phyloP scores from a whole-genome alignment of 352 stramenopile genomes.

The Globisporangium viniferum region DNA sequence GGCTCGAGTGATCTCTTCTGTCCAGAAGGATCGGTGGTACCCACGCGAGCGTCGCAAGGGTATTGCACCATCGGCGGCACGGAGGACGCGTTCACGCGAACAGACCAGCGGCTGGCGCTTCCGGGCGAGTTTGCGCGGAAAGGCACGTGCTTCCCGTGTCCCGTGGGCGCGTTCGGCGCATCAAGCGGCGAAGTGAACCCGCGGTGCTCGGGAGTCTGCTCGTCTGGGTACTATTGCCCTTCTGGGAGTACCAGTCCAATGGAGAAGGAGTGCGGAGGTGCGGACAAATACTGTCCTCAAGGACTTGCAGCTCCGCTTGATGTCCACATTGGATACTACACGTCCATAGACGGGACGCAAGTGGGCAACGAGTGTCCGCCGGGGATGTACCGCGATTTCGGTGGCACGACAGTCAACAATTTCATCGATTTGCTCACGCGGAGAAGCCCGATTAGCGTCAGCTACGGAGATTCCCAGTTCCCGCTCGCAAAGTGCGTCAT shows the following conservation, averaged over 20 bases:
- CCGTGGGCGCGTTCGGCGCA: slow-evolving; percentile 53
- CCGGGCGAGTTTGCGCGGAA: slow-evolving; percentile 59
- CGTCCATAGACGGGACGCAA: slow-evolving; percentile 27
- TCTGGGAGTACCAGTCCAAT: slow-evolving; percentile 39
- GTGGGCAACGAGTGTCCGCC: slow-evolving; percentile 32
- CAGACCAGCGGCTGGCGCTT: slow-evolving; percentile 26
- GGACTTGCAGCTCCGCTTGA: slow-evolving; percentile 25
- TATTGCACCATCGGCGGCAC: slow-evolving; percentile 27
- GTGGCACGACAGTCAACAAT: slow-evolving; percentile 19
- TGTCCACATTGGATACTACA: slow-evolving; percentile 45
- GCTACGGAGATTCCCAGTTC: slow-evolving; percentile 55
- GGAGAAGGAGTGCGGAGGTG: slow-evolving; percentile 46
- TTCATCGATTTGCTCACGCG: slow-evolving; percentile 47
- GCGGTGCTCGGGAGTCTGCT: slow-evolving; percentile 56
- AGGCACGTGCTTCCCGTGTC: slow-evolving; percentile 61
- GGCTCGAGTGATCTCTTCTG: slow-evolving; percentile 31
- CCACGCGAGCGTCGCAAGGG: slow-evolving; percentile 20
- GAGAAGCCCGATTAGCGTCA: slow-evolving; percentile 43
- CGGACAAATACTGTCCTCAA: slow-evolving; percentile 44
- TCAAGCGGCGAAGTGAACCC: slow-evolving; percentile 34
- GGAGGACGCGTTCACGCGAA: slow-evolving; percentile 19
- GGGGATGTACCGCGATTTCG: slow-evolving; percentile 24
- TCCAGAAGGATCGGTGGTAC: slow-evolving; percentile 21
- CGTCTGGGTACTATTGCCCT: slow-evolving; percentile 67
- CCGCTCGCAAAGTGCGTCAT: slow-evolving; percentile 50